Conservation (phyloP, 75 land plant genomes). For the Gnetum montanum region DNA sequence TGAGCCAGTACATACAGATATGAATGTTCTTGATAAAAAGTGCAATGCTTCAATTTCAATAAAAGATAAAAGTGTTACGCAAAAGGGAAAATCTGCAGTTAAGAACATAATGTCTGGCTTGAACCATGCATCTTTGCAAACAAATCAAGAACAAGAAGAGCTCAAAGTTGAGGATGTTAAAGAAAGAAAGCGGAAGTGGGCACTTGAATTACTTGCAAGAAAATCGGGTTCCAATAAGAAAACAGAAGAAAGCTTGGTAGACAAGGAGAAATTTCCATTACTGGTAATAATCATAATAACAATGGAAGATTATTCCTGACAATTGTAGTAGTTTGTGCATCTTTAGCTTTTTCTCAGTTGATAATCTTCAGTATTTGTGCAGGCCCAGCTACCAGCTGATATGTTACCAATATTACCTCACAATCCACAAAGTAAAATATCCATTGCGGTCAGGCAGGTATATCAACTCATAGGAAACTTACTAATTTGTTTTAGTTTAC, state of each 20-base stretch:
- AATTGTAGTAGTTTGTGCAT: no score
- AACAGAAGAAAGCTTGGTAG: conserved; percentile 15
- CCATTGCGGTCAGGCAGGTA: conserved; percentile 88
- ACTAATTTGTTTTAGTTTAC: no score
- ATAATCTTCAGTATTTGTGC: conserved; percentile 8
- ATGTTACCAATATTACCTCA: conserved; percentile 63
- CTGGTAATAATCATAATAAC: conserved; percentile 66
- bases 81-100: neutral
- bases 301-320: neutral
- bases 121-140: conserved; percentile 4
- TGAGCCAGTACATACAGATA: neutral
- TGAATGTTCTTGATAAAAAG: conserved; percentile 2
- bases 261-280: conserved; percentile 53
- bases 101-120: neutral
- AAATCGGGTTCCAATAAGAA: conserved; percentile 24
- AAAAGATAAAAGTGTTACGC: conserved; percentile 5
- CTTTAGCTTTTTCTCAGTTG: neutral
- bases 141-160: neutral
- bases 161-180: conserved; percentile 24
- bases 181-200: conserved; percentile 85
- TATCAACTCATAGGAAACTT: no score
- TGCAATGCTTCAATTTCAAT: neutral
- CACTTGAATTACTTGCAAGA: conserved; percentile 85
- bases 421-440: conserved; percentile 64
- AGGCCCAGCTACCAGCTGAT: conserved; percentile 79